Percentiles rank a stretch among this genome's conserved stretches.
phyloP scores from a whole-genome alignment of 768 basidiomycete genomes.

The Psilocybe cyanescens region DNA sequence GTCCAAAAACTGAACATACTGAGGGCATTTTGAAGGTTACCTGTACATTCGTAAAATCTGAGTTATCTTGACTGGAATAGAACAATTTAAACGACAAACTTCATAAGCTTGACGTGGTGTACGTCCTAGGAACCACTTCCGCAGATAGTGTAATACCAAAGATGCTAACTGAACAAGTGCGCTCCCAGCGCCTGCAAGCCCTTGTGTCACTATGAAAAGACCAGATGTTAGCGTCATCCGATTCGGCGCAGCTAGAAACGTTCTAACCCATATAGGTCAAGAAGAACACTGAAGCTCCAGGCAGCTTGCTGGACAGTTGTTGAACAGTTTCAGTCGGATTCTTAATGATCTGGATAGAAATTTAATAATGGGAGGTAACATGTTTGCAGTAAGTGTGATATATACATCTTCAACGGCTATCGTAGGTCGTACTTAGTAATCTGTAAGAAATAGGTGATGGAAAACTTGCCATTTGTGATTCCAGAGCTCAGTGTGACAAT shows the following conservation, averaged over 20 bases:
- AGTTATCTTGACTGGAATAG: conserved; percentile 8
- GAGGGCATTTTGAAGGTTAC: conserved; percentile 61
- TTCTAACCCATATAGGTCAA: conserved; percentile 57
- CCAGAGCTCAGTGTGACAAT: conserved; percentile 69
- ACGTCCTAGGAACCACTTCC: conserved; percentile 68
- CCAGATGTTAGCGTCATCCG: neutral
- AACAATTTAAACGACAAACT: conserved; percentile 5
- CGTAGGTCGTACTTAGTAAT: neutral
- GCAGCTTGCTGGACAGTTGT: conserved; percentile 51
- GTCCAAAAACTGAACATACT: conserved; percentile 30
- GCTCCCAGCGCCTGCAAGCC: conserved; percentile 53
- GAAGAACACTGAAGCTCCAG: conserved; percentile 64
- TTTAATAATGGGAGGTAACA: neutral
- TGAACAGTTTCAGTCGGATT: conserved; percentile 47
- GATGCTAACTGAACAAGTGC: conserved; percentile 58
- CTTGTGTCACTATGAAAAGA: conserved; percentile 45
- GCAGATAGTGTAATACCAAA: conserved; percentile 60
- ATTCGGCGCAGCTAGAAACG: neutral
- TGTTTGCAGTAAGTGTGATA: neutral
- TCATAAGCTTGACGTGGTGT: conserved; percentile 66
- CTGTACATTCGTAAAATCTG: conserved; percentile 18
- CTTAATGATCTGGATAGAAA: conserved; percentile 37
- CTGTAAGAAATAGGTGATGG: neutral
- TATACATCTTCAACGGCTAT: conserved; percentile 33
- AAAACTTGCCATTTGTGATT: conserved; percentile 42